Evolutionary conservation across 305 asterid genomes (phyloP), one percentile per base, ranked within the genome.

Genomic region (Ajuga reptans): DNA sequence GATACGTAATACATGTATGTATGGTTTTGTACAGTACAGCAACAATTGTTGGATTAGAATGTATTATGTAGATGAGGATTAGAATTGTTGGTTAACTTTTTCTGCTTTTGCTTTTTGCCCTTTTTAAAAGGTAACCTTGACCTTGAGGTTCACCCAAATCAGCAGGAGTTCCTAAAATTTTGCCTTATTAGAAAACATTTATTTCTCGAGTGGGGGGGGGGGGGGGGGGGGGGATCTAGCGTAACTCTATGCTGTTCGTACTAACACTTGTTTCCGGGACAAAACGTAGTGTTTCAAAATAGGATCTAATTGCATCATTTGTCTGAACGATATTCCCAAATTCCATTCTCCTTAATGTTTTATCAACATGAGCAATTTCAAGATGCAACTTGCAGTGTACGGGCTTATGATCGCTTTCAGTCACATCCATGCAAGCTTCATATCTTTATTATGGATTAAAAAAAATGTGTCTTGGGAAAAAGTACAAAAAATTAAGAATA

Each of bases 321-420:
- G 85, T 73, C 59, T 80, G 34, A 3, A 83, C 73, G 75, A 90
- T 88, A 58, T 68, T 84, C 24, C 97, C 98, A 15, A 92, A 78
- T 60, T 88, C 96, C 59, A 70, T 85, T 68, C 98, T 84, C 82
- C 97, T 73, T 4, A 90, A 62, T 33, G 92, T 80, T 80, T 90
- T 80, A 74, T 90, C 92, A 2, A 84, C 86, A 59, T 78, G 90
- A 12, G 96, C 87, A 76, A 92, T 85, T 75, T 88, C 95, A 49
- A 92, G 78, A 53, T 80, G 78, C 57, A 90, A 71, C 73, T 88
- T 92, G 87, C 97, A 90, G 6, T 97, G 83, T 9, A 92, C 97
- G 2, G 98, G 98, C 64, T 92, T 92, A 66, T 92, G 97, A 80
- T 92, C 98, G 64, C 97, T 92, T 74, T 92, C 98, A 31, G 81